Conservation (phyloP, 495 filamentous ascomycete species). For the Talaromyces liani region DNA sequence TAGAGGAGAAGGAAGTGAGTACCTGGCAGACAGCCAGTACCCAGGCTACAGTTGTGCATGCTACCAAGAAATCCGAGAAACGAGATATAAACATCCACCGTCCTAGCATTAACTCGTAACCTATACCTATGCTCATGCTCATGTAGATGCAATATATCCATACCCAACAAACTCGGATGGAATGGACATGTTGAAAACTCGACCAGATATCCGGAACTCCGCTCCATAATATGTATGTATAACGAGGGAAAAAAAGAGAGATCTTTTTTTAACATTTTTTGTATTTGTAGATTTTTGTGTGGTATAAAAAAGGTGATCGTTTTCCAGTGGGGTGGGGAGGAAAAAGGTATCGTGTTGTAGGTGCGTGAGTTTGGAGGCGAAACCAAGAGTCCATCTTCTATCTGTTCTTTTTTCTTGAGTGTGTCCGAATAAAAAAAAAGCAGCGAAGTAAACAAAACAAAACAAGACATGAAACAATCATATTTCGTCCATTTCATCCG, state of each 20-base stretch:
- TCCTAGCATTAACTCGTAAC: neutral
- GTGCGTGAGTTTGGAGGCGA: constrained; percentile 14
- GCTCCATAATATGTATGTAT: constrained; percentile 21
- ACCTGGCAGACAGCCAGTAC: neutral
- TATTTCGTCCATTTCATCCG: neutral
- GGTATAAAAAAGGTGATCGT: constrained; percentile 8
- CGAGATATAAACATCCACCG: neutral
- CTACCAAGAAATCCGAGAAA: neutral
- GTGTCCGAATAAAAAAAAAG: neutral
- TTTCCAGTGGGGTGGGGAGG: constrained; percentile 16
- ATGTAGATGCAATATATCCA: constrained; percentile 6
- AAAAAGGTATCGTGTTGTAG: neutral
- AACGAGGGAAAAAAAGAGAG: neutral
- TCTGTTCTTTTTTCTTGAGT: constrained; percentile 32
- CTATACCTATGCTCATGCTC: neutral
- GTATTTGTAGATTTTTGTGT: constrained; percentile 33
- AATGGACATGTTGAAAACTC: neutral
- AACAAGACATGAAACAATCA: neutral
- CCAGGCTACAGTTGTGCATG: neutral
- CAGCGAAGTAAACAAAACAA: neutral
- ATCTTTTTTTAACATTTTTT: constrained; percentile 15
- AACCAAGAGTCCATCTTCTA: constrained; percentile 58
- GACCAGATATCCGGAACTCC: constrained; percentile 85
- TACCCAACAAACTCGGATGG: no score
- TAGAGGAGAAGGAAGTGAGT: neutral